phyloP scores from a whole-genome alignment of 371 early-diverging fungal genomes.

The Lichtheimia corymbifera region DNA sequence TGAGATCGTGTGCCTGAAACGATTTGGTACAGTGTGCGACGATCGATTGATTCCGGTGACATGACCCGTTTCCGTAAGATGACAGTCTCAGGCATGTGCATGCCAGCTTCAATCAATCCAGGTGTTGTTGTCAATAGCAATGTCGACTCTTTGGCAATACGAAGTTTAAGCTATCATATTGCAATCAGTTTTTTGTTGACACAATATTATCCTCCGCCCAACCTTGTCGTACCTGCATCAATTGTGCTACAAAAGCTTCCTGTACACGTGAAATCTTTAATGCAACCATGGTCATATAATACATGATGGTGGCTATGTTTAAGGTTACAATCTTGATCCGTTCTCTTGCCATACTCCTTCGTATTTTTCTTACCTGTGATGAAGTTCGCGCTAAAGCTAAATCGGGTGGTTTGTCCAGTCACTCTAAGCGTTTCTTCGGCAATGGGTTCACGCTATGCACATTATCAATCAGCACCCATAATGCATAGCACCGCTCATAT shows the following conservation, averaged over 20 bases:
- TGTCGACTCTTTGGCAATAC: conserved; percentile 5
- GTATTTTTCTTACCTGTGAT: background rate
- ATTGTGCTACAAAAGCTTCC: background rate
- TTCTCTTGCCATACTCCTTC: background rate
- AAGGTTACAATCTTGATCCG: background rate
- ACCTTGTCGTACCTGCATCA: conserved; percentile 10
- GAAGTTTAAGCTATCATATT: conserved; percentile 2
- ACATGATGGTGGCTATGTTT: conserved; percentile 4
- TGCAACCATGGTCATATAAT: background rate
- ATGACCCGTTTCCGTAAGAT: conserved; percentile 5
- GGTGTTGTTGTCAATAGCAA: background rate
- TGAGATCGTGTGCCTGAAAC: background rate
- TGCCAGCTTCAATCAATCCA: conserved; percentile 6
- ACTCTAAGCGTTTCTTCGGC: conserved; percentile 5
- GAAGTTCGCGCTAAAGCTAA: conserved; percentile 3
- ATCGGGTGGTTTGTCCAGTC: conserved; percentile 7
- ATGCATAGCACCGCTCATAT: too few relatives aligned
- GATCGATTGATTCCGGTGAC: conserved; percentile 7
- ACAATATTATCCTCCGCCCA: too few relatives aligned
- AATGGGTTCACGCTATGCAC: conserved; percentile 15
- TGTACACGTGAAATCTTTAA: background rate
- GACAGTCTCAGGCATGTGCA: conserved; percentile 6
- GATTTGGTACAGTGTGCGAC: conserved; percentile 14
- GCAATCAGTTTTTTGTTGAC: background rate
- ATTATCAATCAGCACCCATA: background rate